A percentile compares a stretch with the other conserved stretches of the same genome.
Evolutionary conservation across 179 eudicot species (phyloP).

Genomic region (Nepenthes alata): DNA sequence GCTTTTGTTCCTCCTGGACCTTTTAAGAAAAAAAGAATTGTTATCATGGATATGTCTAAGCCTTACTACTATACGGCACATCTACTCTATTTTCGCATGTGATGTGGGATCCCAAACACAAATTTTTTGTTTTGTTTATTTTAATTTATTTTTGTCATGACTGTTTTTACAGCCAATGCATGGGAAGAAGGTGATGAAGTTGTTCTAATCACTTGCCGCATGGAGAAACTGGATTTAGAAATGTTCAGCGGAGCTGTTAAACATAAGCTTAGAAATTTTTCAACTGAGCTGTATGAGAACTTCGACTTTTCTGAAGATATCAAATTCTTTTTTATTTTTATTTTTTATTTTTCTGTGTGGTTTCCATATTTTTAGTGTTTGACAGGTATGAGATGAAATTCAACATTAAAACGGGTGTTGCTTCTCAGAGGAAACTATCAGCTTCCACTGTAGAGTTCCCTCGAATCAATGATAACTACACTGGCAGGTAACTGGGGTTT

Average conservation of each 20-base stretch:
- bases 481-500: conserved; percentile 44
- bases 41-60: too few species aligned
- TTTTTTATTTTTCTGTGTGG: background rate
- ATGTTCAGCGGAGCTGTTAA: conserved; percentile 44
- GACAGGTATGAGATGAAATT: conserved; percentile 90
- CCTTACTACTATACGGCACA: too few species aligned
- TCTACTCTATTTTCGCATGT: too few species aligned
- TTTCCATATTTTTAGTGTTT: background rate
- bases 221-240: conserved; percentile 70
- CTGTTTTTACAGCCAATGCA: conserved; percentile 58
- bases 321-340: background rate
- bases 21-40: too few species aligned
- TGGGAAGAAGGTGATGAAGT: conserved; percentile 99
- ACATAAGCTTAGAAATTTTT: conserved; percentile 49
- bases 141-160: background rate
- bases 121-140: too few species aligned
- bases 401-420: conserved; percentile 69
- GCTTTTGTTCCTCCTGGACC: too few species aligned
- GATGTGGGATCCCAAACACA: too few species aligned
- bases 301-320: background rate
- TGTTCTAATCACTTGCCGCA: conserved; percentile 67
- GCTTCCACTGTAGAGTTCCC: conserved; percentile 37
- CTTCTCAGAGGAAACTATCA: conserved; percentile 66
- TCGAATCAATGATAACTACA: conserved; percentile 64
- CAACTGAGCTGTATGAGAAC: conserved; percentile 54